Evolutionary conservation across 306 rosid species (phyloP).

Genomic region (Mimosa bimucronata): DNA sequence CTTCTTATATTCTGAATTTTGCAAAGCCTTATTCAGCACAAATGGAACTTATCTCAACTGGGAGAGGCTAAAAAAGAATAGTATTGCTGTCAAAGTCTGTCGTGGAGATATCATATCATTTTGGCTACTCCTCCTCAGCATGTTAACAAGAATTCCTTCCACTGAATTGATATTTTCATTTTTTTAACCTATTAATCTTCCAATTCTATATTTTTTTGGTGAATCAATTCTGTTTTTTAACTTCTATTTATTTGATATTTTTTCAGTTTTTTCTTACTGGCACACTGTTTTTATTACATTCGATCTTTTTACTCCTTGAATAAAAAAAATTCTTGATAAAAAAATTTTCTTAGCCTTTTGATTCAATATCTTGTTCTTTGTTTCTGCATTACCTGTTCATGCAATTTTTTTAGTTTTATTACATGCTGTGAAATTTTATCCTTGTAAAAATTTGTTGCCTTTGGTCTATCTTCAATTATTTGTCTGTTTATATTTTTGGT

Average conservation of each 20-base stretch:
- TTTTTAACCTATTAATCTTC: neutral
- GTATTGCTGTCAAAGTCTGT: constrained; percentile 63
- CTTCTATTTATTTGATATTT: neutral
- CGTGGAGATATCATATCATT: constrained; percentile 92
- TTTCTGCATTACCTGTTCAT: constrained; percentile 9
- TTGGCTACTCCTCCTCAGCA: constrained; percentile 85
- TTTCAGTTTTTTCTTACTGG: neutral
- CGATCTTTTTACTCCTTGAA: constrained; percentile 24
- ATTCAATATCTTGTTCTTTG: constrained; percentile 26
- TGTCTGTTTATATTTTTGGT: neutral
- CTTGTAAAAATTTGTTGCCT: constrained; percentile 22
- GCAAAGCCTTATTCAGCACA: constrained; percentile 60
- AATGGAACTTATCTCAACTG: constrained; percentile 92
- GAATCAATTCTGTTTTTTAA: neutral
- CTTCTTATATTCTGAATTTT: constrained; percentile 34
- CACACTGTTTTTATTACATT: constrained; percentile 6
- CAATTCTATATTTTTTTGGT: neutral
- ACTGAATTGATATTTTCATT: neutral
- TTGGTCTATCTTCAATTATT: neutral
- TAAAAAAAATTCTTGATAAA: constrained; percentile 4
- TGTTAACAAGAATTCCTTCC: constrained; percentile 51
- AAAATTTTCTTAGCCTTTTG: neutral
- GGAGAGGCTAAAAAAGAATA: constrained; percentile 68
- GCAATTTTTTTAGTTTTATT: constrained; percentile 2
- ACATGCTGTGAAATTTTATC: constrained; percentile 26